Conservation (phyloP, 2,329 filamentous ascomycete species). For the Elsinoe necatrix region DNA sequence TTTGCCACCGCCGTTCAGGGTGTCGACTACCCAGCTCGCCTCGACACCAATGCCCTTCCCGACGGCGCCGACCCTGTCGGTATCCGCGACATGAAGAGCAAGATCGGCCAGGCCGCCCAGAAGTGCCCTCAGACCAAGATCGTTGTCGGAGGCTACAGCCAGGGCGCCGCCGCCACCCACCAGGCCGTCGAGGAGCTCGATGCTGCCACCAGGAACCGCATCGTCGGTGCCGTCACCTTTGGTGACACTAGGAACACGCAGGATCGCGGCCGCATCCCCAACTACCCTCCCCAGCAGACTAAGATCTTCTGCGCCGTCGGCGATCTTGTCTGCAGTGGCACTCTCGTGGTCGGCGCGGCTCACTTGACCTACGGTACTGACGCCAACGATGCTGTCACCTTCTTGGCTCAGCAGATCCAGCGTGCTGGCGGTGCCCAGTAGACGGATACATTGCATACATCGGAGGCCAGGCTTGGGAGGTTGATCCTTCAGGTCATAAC, state of each 20-base stretch:
- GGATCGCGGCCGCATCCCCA: conserved; percentile 21
- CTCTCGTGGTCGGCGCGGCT: conserved; percentile 18
- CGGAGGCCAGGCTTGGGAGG: neutral
- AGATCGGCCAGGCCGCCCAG: conserved; percentile 2
- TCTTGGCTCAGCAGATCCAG: conserved; percentile 14
- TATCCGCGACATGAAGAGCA: conserved; percentile 16
- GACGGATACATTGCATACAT: neutral
- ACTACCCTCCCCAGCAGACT: conserved; percentile 16
- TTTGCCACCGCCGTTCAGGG: conserved; percentile 19
- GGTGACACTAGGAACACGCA: conserved; percentile 25
- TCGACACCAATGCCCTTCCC: conserved; percentile 21
- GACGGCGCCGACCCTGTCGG: conserved; percentile 21
- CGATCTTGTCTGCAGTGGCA: conserved; percentile 22
- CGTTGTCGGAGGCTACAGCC: conserved; percentile 24
- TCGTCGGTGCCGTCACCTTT: conserved; percentile 25
- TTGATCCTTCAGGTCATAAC: neutral
- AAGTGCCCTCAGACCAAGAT: conserved; percentile 26
- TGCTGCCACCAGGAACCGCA: conserved; percentile 17
- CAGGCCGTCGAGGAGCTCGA: conserved; percentile 21
- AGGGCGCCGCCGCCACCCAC: conserved; percentile 24
- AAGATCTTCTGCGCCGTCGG: conserved; percentile 22
- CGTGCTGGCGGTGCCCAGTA: conserved; percentile 7
- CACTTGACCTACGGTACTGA: conserved; percentile 23
- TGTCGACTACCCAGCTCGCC: conserved; percentile 19
- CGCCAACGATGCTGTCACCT: conserved; percentile 21